Evolutionary conservation across 306 rosid species (phyloP).

Genomic region (Cercis canadensis): DNA sequence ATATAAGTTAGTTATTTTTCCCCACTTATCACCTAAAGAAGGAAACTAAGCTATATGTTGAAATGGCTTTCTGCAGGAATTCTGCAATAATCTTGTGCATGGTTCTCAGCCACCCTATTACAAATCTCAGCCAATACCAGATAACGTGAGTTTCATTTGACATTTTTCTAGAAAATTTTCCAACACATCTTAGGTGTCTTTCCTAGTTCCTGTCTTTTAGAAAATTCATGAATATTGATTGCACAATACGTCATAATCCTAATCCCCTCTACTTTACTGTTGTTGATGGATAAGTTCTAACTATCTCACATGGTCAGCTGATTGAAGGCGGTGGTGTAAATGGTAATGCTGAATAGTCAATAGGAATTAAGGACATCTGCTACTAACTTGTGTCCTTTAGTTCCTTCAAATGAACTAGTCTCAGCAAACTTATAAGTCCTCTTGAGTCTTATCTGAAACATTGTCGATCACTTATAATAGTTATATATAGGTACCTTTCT

Average conservation of each 20-base stretch:
- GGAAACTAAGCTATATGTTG: slow-evolving; percentile 30
- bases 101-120: slow-evolving; percentile 73
- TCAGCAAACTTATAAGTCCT: background rate
- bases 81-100: slow-evolving; percentile 66
- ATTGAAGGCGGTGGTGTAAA: no score
- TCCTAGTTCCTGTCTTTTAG: background rate
- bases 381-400: background rate
- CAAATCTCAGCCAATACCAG: slow-evolving; percentile 89
- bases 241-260: no score
- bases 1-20: background rate
- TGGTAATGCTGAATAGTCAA: no score
- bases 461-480: slow-evolving; percentile 5
- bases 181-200: background rate
- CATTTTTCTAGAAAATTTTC: slow-evolving; percentile 12
- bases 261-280: no score
- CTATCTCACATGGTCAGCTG: no score
- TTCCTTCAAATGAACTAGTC: slow-evolving; percentile 10
- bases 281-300: no score
- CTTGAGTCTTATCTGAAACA: slow-evolving; percentile 11
- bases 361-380: no score
- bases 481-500: background rate
- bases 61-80: slow-evolving; percentile 63
- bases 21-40: slow-evolving; percentile 2
- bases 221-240: no score
- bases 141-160: slow-evolving; percentile 62